Evolutionary conservation across 2,329 filamentous ascomycete genomes (phyloP), one percentile per base, ranked within the genome.

Genomic region (Aspergillus awamori): DNA sequence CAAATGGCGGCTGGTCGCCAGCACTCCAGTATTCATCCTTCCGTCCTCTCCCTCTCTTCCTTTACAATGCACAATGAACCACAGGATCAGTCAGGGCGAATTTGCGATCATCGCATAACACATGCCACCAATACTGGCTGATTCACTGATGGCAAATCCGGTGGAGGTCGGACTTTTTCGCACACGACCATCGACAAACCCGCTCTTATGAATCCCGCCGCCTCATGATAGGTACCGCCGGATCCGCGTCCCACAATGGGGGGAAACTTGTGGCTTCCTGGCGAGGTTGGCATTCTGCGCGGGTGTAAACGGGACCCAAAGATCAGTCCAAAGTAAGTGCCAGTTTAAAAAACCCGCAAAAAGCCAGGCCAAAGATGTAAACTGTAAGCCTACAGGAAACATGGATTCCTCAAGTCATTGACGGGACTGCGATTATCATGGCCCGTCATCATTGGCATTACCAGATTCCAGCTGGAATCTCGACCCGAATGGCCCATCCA

Each of bases 181-280:
- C 47, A 56, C 55, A 52, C 55, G 57, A 52, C 53, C 52, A 62
- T 62, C 59, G 65, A 62, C 63, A 62, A 65, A 65, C 53, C 61
- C 61, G 66, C 58, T 61, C 59, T 63, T 61, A 59, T 61, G 59
- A 62, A 62, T 60, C 62, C 61, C 65, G 65, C 62, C 59, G 63
- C 53, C 61, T 64, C 60, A 67, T 71, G 64, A 67, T 72, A 68
- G 69, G 67, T 67, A 73, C 70, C 70, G 70, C 71, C 70, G 65
- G 67, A 70, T 72, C 70, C 70, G 69, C 65, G 69, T 69, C 69
- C 69, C 69, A 71, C 68, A 68, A 59, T 64, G 61, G 54, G 57
- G 61, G 60, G 59, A 55, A 58, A 58, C 56, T 63, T 55, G 69
- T 67, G 68, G 68, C 68, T 70, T 71, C 67, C 65, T 63, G 63